Base-by-base conservation (phyloP, 2,329 filamentous ascomycete species). In the Colletotrichum brevisporum region DNA sequence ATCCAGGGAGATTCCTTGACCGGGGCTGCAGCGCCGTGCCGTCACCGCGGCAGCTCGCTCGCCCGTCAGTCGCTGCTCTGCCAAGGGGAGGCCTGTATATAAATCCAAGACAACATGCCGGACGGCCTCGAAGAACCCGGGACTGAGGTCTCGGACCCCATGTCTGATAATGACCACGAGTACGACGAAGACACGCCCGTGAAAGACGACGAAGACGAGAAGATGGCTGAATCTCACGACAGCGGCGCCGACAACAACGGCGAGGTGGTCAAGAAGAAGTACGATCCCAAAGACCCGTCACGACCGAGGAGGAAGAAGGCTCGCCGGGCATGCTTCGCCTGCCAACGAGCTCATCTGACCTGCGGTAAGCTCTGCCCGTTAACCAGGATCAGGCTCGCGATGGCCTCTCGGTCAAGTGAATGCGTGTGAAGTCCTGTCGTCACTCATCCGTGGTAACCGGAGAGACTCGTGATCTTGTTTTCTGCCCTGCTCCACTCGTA, bases 301-400 rank as follows among this genome's bases (percentile, higher is more conserved):
- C 90, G 96, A 69, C 95, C 96, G 18, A 88, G 95, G 74, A 90
- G 96, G 76, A 99, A 98, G 86, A 99, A 99, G 87, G 96, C 96
- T 45, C 90, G 95, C 74, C 89, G 96, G 80, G 96, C 96, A 67
- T 99, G 96, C 82, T 97, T 92, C 88, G 95, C 96, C 72, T 99
- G 96, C 82, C 96, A 99, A 83, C 89, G 95, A 81, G 96, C 96
- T 72, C 96, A 99, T 88, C 85, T 99, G 79, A 99, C 96, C 73
- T 99, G 96, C 85, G 95, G 96, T 98, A 92, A 88, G 95, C 90
- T 72, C 67, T 52, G 27, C 63, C 50, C 52, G 60, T 58, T 67
- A 21, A 21, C 59, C 43, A 41, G 57, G 62, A 27, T 52, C 24
- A 39, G 48, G 56, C 63, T 67, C 51, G 61, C 36, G 31, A 54